Conservation (phyloP, 345 rosid genomes). For the Eucalyptus pauciflora region DNA sequence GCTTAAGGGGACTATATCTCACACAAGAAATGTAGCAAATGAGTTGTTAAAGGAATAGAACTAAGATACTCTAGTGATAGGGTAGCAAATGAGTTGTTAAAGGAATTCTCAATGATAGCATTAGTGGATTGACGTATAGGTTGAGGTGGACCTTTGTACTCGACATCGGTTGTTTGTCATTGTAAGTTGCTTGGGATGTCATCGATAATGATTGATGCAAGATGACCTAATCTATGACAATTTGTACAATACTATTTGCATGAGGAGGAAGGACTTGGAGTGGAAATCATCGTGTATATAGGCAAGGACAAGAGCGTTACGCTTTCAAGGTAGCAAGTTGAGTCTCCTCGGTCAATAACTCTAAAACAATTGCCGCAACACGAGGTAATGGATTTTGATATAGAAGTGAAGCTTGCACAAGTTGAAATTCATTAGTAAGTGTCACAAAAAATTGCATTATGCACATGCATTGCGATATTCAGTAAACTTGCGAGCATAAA, state of each 20-base stretch:
- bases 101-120: fast-evolving
- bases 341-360: not conserved
- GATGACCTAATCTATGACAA: too few relatives aligned
- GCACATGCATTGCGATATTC: fast-evolving
- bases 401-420: fast-evolving
- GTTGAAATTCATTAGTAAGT: too few relatives aligned
- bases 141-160: fast-evolving
- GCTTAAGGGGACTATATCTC: too few relatives aligned
- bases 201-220: too few relatives aligned
- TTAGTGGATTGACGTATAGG: too few relatives aligned
- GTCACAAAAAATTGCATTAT: fast-evolving
- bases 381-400: not conserved
- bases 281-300: fast-evolving
- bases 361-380: fast-evolving
- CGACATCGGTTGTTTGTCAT: fast-evolving
- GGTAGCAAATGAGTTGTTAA: fast-evolving
- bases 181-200: too few relatives aligned
- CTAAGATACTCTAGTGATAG: too few relatives aligned
- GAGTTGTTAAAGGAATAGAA: too few relatives aligned
- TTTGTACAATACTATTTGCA: fast-evolving
- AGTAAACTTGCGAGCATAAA: fast-evolving
- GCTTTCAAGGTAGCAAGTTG: not conserved
- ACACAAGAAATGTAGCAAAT: too few relatives aligned
- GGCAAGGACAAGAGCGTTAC: not conserved
- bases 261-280: not conserved